These are phyloP conservation scores for Vigna nakashimae DNA, from an alignment of 306 rosid genomes.

Conservation along the genomic window DNA sequence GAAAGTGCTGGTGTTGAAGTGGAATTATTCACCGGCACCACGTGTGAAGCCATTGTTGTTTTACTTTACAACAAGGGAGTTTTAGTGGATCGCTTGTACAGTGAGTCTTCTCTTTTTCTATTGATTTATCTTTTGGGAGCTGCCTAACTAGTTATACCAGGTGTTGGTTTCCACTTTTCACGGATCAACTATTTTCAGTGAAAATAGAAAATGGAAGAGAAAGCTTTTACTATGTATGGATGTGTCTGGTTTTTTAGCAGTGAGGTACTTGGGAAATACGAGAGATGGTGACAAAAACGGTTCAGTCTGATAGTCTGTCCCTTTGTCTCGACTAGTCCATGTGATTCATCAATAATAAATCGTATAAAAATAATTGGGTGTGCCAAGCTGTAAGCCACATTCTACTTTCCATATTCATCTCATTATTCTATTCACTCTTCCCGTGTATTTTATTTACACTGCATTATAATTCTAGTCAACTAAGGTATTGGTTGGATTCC, in stretches of 20 bases:
- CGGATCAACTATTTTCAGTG: not conserved
- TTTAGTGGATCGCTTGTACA: not conserved
- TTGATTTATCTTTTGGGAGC: not conserved
- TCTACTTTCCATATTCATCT: slow-evolving; percentile 20
- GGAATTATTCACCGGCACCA: not conserved
- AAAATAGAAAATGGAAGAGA: not conserved
- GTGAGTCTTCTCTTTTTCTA: not conserved
- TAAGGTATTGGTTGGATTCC: slow-evolving; percentile 13
- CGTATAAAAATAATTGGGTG: slow-evolving; percentile 6
- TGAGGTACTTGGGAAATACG: slow-evolving; percentile 26
- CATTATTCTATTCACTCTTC: slow-evolving; percentile 30
- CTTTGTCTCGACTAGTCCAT: not conserved
- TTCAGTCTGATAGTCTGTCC: not conserved
- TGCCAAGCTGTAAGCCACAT: slow-evolving; percentile 63
- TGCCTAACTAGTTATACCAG: not conserved
- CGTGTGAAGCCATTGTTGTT: slow-evolving; percentile 4
- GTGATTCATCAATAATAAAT: not conserved
- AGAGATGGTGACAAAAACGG: slow-evolving; percentile 27
- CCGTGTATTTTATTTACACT: not conserved
- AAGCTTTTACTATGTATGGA: no score
- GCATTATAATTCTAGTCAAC: slow-evolving; percentile 42
- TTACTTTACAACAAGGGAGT: not conserved
- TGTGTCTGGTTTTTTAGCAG: no score
- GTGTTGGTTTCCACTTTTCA: not conserved
- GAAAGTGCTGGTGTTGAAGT: not conserved